These are phyloP conservation scores for Kazachstania africana DNA, from an alignment of 805 yeast species.

Conservation along the genomic window DNA sequence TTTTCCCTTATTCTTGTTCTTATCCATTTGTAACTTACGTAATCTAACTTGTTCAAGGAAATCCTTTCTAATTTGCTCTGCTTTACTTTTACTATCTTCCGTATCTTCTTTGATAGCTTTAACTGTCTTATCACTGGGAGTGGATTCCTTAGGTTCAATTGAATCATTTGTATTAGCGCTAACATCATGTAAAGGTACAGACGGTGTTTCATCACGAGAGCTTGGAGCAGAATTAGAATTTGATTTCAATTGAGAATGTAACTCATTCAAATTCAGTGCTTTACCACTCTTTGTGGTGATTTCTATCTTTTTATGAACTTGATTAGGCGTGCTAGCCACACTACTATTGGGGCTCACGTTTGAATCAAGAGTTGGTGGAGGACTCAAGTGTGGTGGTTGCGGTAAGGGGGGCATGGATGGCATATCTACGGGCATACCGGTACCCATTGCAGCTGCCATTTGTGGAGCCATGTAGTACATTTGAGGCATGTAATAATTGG, in stretches of 20 bases:
- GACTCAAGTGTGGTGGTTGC: not conserved
- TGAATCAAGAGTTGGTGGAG: not conserved
- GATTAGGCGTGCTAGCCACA: conserved; percentile 2
- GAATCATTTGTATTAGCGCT: not conserved
- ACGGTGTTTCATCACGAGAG: conserved; percentile 1
- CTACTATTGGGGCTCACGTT: not conserved
- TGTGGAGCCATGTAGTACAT: conserved; percentile 20
- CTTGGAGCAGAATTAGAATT: not conserved
- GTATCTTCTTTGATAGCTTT: not conserved
- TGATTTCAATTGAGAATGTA: conserved; percentile 7
- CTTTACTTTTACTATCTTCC: conserved; percentile 8
- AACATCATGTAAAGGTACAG: not conserved
- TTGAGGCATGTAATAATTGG: conserved; percentile 15
- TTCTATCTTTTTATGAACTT: conserved; percentile 18
- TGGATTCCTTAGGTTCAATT: conserved; percentile 1
- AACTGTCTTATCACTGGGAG: not conserved
- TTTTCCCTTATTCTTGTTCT: conserved; percentile 12
- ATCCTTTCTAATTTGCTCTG: conserved; percentile 21
- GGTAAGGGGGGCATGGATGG: not conserved
- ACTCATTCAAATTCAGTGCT: conserved; percentile 18
- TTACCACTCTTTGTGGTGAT: conserved; percentile 26
- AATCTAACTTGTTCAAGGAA: conserved; percentile 24
- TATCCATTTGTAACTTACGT: conserved; percentile 23
- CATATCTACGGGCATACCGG: not conserved
- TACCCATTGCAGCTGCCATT: conserved; percentile 6